Evolutionary conservation across 1,139 yeast species (phyloP).

Genomic region (Yamadazyma diddensiae): DNA sequence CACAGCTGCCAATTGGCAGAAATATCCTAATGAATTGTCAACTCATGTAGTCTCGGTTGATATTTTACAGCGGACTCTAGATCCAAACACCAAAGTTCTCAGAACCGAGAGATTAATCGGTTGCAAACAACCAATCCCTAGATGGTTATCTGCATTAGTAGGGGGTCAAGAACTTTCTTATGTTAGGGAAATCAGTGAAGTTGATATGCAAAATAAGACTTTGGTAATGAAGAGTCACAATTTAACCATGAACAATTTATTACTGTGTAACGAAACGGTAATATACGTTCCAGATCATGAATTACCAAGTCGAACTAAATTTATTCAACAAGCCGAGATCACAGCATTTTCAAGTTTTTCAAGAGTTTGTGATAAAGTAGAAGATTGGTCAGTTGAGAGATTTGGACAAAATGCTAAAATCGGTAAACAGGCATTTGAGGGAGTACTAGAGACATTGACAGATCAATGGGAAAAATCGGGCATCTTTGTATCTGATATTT

Average conservation of each 20-base stretch:
- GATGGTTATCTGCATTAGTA: slow-evolving; percentile 71
- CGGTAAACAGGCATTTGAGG: slow-evolving; percentile 83
- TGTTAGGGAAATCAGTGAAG: slow-evolving; percentile 87
- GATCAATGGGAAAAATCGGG: slow-evolving; percentile 51
- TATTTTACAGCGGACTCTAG: slow-evolving; percentile 69
- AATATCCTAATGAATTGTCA: slow-evolving; percentile 89
- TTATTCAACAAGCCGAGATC: slow-evolving; percentile 82
- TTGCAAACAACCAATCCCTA: slow-evolving; percentile 83
- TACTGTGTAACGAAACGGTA: slow-evolving; percentile 84
- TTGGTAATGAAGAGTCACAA: slow-evolving; percentile 83
- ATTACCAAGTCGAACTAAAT: slow-evolving; percentile 56
- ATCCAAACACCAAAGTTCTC: slow-evolving; percentile 52
- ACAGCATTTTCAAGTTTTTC: slow-evolving; percentile 77
- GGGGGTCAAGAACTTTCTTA: slow-evolving; percentile 76
- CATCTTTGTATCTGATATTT: slow-evolving; percentile 35
- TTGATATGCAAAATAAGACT: slow-evolving; percentile 63
- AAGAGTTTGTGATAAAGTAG: slow-evolving; percentile 74
- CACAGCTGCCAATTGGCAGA: slow-evolving; percentile 95
- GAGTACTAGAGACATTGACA: slow-evolving; percentile 58
- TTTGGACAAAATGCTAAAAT: slow-evolving; percentile 82
- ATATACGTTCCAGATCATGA: slow-evolving; percentile 65
- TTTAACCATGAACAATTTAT: slow-evolving; percentile 72
- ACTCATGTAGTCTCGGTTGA: slow-evolving; percentile 97
- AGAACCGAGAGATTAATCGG: slow-evolving; percentile 87
- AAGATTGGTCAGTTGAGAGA: slow-evolving; percentile 88